Evolutionary conservation across 2,329 filamentous ascomycete species (phyloP).

Genomic region (Sarocladiaceae sp.): DNA sequence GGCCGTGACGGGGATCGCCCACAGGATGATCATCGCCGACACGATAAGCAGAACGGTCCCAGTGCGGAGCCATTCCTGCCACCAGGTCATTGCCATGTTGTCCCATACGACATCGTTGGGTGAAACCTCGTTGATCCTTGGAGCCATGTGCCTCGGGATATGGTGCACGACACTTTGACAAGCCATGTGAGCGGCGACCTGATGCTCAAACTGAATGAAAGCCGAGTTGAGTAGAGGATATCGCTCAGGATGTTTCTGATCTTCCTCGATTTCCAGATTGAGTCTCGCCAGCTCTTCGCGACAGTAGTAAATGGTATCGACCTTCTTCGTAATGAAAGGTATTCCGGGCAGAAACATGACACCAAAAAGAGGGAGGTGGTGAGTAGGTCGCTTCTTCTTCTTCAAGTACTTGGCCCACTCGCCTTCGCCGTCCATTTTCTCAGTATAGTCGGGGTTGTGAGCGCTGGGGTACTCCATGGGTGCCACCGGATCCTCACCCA

Average conservation of each 20-base stretch:
- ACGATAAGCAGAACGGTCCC: constrained; percentile 60
- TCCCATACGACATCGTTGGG: constrained; percentile 93
- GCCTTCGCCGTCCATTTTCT: constrained; percentile 56
- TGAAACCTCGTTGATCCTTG: constrained; percentile 86
- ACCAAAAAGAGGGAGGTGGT: constrained; percentile 60
- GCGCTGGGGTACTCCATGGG: constrained; percentile 54
- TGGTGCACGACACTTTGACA: constrained; percentile 90
- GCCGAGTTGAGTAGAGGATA: constrained; percentile 93
- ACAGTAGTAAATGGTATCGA: constrained; percentile 91
- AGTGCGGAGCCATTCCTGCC: constrained; percentile 75
- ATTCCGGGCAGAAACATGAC: constrained; percentile 69
- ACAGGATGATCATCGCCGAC: constrained; percentile 72
- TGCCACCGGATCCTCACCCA: constrained; percentile 35
- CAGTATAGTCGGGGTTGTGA: constrained; percentile 51
- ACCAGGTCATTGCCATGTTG: constrained; percentile 95
- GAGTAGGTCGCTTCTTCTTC: constrained; percentile 76
- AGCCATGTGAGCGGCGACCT: constrained; percentile 96
- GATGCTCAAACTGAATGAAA: constrained; percentile 97
- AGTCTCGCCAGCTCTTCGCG: constrained; percentile 78
- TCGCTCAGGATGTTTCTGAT: constrained; percentile 77
- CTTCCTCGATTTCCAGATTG: constrained; percentile 85
- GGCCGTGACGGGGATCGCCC: constrained; percentile 86
- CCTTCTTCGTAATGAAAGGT: constrained; percentile 79
- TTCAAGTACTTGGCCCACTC: constrained; percentile 80
- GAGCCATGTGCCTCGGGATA: constrained; percentile 86